A percentile compares a stretch with the other conserved stretches of the same genome.
Conservation (phyloP, 1,284 basidiomycete species). For the Trichosporon ovoides region DNA sequence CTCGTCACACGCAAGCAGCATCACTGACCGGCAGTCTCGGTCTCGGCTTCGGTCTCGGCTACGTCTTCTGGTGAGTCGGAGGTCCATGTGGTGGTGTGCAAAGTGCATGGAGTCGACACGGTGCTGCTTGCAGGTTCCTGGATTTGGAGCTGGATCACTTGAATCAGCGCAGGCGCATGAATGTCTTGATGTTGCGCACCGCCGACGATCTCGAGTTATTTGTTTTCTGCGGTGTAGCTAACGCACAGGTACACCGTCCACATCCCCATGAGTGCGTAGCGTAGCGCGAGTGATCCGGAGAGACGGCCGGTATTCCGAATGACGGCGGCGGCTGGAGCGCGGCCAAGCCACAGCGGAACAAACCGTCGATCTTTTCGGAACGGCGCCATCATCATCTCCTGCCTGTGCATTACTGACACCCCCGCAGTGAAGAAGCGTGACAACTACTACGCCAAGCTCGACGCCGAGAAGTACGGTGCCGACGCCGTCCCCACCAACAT, state of each 20-base stretch:
- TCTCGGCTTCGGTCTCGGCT: constrained; percentile 15
- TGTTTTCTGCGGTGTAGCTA: not conserved
- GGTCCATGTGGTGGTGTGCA: not conserved
- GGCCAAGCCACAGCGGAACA: not conserved
- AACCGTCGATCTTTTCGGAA: not conserved
- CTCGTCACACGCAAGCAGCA: not conserved
- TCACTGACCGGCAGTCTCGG: constrained; percentile 14
- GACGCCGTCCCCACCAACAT: constrained; percentile 5
- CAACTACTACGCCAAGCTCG: constrained; percentile 23
- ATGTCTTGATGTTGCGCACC: not conserved
- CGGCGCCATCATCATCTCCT: not conserved
- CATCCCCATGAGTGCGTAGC: constrained; percentile 19
- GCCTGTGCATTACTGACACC: constrained; percentile 7
- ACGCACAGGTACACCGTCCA: constrained; percentile 16
- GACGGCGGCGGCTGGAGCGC: not conserved
- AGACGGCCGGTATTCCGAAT: not conserved
- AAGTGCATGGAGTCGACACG: not conserved
- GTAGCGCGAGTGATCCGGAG: not conserved
- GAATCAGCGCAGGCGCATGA: not conserved
- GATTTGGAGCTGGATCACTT: not conserved
- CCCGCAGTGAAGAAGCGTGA: constrained; percentile 22
- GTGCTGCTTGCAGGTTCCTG: not conserved
- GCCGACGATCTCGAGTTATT: not conserved
- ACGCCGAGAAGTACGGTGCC: constrained; percentile 14
- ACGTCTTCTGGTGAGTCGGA: constrained; percentile 19